phyloP scores from a whole-genome alignment of 768 basidiomycete genomes.

The Lentinula boryana region DNA sequence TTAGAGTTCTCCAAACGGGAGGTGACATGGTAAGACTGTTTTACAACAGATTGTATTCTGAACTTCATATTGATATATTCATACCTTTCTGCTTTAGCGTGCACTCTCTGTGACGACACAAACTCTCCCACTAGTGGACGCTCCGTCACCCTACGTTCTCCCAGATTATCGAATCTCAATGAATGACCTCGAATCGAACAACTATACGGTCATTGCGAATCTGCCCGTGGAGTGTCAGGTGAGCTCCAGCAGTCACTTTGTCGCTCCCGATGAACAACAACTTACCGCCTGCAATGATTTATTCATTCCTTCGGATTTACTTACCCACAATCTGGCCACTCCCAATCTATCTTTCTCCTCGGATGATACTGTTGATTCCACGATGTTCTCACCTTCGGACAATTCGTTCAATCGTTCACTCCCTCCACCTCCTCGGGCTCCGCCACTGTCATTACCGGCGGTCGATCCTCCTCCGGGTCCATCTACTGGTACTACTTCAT shows the following conservation, averaged over 20 bases:
- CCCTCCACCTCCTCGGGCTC: background rate
- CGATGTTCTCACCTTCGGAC: background rate
- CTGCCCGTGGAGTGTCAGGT: conserved; percentile 15
- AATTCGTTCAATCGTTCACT: background rate
- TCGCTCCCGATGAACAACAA: background rate
- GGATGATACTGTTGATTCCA: background rate
- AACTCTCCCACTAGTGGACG: conserved; percentile 10
- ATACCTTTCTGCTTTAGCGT: background rate
- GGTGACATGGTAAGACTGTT: background rate
- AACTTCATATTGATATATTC: too few species aligned
- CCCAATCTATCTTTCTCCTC: background rate
- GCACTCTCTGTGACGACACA: background rate
- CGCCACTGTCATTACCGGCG: background rate
- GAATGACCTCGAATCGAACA: conserved; percentile 11
- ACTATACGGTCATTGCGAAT: conserved; percentile 12
- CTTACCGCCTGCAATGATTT: background rate
- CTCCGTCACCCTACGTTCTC: conserved; percentile 10
- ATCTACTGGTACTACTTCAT: background rate
- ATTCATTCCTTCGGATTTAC: background rate
- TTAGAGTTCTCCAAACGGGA: background rate
- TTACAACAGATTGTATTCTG: too few species aligned
- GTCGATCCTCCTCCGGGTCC: background rate
- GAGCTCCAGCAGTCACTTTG: background rate
- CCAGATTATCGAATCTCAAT: conserved; percentile 9
- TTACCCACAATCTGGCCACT: background rate